A percentile compares a stretch with the other conserved stretches of the same genome.
Conservation (phyloP, 106 monocot species). For the Dendrobium officinale region DNA sequence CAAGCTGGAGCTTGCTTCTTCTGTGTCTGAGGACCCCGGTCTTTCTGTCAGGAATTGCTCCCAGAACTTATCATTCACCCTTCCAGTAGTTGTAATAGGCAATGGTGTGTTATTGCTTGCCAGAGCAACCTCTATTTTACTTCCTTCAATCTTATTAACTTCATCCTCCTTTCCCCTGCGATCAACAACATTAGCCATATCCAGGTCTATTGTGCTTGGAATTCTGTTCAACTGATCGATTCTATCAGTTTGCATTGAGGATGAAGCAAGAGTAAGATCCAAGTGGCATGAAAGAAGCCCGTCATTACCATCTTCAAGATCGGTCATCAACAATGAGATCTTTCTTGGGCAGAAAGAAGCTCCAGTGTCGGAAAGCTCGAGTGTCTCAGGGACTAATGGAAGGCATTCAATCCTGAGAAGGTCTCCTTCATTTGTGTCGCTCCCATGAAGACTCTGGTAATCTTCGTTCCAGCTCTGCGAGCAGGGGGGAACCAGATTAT, state of each 20-base stretch:
- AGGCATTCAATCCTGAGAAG: conserved; percentile 19
- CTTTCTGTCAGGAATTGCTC: conserved; percentile 94
- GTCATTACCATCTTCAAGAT: conserved; percentile 36
- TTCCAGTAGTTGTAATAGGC: conserved; percentile 21
- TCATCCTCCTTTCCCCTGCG: conserved; percentile 8
- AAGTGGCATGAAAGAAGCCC: conserved; percentile 53
- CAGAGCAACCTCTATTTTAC: not conserved
- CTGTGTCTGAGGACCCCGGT: conserved; percentile 63
- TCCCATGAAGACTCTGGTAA: conserved; percentile 18
- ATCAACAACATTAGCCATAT: conserved; percentile 7
- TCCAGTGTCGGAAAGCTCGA: conserved; percentile 50
- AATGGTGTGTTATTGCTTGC: not conserved
- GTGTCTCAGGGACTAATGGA: conserved; percentile 28
- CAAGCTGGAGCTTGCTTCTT: conserved; percentile 70
- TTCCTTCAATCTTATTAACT: conserved; percentile 1
- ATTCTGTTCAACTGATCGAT: conserved; percentile 9
- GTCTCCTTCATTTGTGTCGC: not conserved
- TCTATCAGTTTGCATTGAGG: conserved; percentile 39
- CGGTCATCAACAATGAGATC: conserved; percentile 18
- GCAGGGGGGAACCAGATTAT: conserved; percentile 27
- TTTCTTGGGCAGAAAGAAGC: conserved; percentile 48
- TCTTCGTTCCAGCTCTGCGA: conserved; percentile 44
- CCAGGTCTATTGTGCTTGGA: conserved; percentile 9
- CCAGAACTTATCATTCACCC: conserved; percentile 91
- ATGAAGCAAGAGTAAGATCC: conserved; percentile 79